Evolutionary conservation across 768 basidiomycete genomes (phyloP), one percentile per base, ranked within the genome.

Genomic region (Guyanaporus albipodus): DNA sequence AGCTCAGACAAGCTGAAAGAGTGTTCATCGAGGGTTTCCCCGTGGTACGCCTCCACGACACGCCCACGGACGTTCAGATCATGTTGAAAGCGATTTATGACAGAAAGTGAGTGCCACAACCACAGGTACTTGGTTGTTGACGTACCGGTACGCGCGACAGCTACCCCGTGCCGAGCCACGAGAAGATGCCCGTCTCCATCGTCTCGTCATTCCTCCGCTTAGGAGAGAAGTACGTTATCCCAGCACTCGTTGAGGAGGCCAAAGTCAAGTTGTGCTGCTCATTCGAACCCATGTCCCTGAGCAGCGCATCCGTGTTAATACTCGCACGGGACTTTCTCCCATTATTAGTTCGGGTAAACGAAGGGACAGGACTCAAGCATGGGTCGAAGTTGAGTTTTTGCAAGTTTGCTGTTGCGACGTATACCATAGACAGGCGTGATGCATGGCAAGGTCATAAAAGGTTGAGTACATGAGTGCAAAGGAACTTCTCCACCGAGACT

Each of bases 401-500:
- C 28, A 27, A 23, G 23, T 38, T 58, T 35, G 38, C 49, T 63
- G 51, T 61, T 44, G 57, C 51, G 47, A 52, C 63, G 64, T 62
- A 60, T 44, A 53, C 52, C 63, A 61, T 53, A 52, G 37, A 46
- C 53, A 54, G 42, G 56, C 38, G 52, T 48, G 48, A 55, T 54
- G 64, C 63, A 64, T 64, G 59, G 39, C 34, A 50, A 42, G 33
- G 43, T 43, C 38, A 59, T 50, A 57, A 47, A 21, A 42, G 21
- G 49, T 18, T 39, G 52, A 51, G 48, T 55, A 60, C 50, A 61
- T 38, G 48, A 33, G 36, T 32, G 27, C 26, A 44, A 48, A 26
- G n/a, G 36, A 48, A 49, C 26, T 42, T 46, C 61, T 53, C 44
- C 38, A 8, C 8, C 18, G 36, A 35, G 35, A 23, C 32, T 24